Evolutionary conservation across 2,329 filamentous ascomycete genomes (phyloP).

Genomic region (Rachicladosporium sp.): DNA sequence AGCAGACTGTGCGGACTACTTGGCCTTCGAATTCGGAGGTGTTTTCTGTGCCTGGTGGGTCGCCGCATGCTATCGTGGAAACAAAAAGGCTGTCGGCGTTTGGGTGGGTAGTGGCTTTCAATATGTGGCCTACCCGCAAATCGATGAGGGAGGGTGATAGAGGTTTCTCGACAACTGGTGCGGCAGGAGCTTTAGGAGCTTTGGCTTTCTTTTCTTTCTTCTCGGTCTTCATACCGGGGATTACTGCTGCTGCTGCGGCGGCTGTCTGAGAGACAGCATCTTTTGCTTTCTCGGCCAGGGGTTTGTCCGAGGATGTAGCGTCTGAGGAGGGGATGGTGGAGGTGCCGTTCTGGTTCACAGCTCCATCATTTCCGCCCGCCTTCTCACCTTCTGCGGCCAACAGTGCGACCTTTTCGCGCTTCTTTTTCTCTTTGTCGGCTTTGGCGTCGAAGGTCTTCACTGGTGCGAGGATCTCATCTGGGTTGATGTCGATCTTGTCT

Average conservation of each 20-base stretch:
- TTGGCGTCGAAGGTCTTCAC: constrained; percentile 84
- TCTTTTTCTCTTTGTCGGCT: constrained; percentile 90
- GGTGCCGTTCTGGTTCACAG: constrained; percentile 32
- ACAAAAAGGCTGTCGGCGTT: constrained; percentile 95
- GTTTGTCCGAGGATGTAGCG: constrained; percentile 19
- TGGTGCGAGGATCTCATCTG: constrained; percentile 69
- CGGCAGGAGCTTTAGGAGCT: constrained; percentile 57
- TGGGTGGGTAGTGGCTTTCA: constrained; percentile 89
- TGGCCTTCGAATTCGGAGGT: constrained; percentile 86
- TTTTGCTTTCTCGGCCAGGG: constrained; percentile 35
- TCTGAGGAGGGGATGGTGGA: no score
- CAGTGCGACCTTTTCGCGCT: constrained; percentile 73
- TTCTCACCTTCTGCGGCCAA: constrained; percentile 26
- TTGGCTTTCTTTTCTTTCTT: constrained; percentile 76
- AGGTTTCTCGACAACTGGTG: constrained; percentile 54
- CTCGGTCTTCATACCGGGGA: constrained; percentile 24
- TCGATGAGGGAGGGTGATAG: constrained; percentile 81
- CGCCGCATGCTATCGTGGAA: constrained; percentile 88
- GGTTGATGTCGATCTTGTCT: constrained; percentile 58
- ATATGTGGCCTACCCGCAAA: constrained; percentile 89
- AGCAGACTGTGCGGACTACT: constrained; percentile 89
- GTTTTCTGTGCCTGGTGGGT: constrained; percentile 73
- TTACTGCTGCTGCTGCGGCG: constrained; percentile 33
- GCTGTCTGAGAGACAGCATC: constrained; percentile 41
- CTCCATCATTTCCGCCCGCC: constrained; percentile 26